Evolutionary conservation across 768 basidiomycete species (phyloP).

Genomic region (Psilocybe sp.): DNA sequence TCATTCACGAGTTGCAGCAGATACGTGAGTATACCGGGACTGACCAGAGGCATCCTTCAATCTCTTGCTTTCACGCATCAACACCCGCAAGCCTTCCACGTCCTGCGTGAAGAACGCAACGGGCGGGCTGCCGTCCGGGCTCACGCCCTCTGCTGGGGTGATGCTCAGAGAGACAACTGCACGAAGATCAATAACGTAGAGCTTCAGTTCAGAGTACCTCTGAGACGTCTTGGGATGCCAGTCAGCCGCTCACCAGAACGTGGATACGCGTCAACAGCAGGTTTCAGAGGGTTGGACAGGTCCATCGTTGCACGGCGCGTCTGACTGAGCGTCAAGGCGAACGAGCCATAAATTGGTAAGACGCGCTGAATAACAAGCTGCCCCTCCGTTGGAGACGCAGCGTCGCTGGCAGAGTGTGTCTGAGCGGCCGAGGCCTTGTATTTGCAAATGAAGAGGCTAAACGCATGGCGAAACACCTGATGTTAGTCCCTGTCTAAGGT

Average conservation of each 20-base stretch:
- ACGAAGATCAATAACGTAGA: neutral
- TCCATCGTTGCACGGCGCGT: conserved; percentile 38
- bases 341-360: conserved; percentile 55
- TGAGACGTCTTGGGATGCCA: neutral
- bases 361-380: conserved; percentile 45
- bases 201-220: neutral
- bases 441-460: conserved; percentile 50
- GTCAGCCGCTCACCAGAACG: conserved; percentile 35
- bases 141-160: conserved; percentile 36
- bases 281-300: conserved; percentile 17
- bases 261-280: conserved; percentile 27
- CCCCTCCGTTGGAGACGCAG: too few species aligned
- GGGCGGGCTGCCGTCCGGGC: conserved; percentile 21
- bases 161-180: conserved; percentile 57
- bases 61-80: conserved; percentile 57
- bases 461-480: conserved; percentile 3
- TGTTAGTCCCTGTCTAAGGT: conserved; percentile 2
- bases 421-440: conserved; percentile 24
- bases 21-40: conserved; percentile 5
- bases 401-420: conserved; percentile 4
- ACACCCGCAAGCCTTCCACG: conserved; percentile 39
- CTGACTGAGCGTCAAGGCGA: conserved; percentile 59
- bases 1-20: neutral
- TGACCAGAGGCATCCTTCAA: conserved; percentile 50
- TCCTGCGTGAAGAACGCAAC: conserved; percentile 47